These are phyloP conservation scores for Fusarium pilosicola DNA, from an alignment of 2,329 filamentous ascomycete genomes.

Conservation along the genomic window DNA sequence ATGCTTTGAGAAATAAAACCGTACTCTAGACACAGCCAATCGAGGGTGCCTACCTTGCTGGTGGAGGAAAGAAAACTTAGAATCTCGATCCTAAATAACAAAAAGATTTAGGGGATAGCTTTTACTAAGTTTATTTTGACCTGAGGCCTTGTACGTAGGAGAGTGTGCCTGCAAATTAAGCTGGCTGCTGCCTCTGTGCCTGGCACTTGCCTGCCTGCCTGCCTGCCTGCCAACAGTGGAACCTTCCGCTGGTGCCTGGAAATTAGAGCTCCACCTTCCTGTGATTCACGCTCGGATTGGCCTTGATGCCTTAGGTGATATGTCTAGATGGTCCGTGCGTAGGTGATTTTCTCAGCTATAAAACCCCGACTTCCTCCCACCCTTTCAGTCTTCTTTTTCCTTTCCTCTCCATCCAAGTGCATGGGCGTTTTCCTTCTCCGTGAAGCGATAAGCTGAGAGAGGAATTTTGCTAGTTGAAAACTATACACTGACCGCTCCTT, in stretches of 20 bases:
- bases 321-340: constrained; percentile 19
- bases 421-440: constrained; percentile 71
- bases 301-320: constrained; percentile 38
- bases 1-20: neutral
- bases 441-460: constrained; percentile 78
- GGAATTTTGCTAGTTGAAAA: constrained; percentile 92
- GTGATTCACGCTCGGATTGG: constrained; percentile 26
- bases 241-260: constrained; percentile 32
- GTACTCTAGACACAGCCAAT: neutral
- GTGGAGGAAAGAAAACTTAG: too few species aligned
- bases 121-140: too few species aligned
- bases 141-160: too few species aligned
- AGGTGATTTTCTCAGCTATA: constrained; percentile 45
- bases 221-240: neutral
- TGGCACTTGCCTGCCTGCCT: neutral
- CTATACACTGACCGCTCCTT: constrained; percentile 77
- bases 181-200: neutral
- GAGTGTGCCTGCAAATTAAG: neutral
- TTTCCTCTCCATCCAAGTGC: constrained; percentile 68
- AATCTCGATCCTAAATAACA: too few species aligned
- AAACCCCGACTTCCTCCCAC: constrained; percentile 41
- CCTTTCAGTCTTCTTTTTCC: constrained; percentile 50
- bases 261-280: constrained; percentile 6
- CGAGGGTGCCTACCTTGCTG: neutral
- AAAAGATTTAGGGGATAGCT: too few species aligned